These are phyloP conservation scores for Umbelopsis ramanniana DNA, from an alignment of 192 early-diverging fungal species.

Conservation along the genomic window DNA sequence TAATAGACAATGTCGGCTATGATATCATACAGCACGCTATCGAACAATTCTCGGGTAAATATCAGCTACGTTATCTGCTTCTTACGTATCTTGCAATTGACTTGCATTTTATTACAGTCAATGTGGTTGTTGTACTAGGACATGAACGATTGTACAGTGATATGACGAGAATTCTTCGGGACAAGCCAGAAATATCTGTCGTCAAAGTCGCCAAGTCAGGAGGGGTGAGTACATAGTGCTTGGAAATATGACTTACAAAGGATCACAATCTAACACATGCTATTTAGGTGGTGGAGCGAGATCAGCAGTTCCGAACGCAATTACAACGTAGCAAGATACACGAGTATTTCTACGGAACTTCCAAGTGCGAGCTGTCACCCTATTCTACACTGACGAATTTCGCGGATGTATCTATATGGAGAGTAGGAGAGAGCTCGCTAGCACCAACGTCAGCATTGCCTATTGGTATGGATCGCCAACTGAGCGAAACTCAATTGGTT, in stretches of 20 bases:
- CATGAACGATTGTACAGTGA: slow-evolving; percentile 94
- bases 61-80: neutral
- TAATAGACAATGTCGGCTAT: slow-evolving; percentile 76
- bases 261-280: neutral
- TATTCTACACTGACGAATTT: slow-evolving; percentile 84
- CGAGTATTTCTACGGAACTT: slow-evolving; percentile 95
- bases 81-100: slow-evolving; percentile 7
- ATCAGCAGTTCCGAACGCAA: slow-evolving; percentile 69
- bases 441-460: slow-evolving; percentile 93
- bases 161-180: slow-evolving; percentile 62
- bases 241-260: neutral
- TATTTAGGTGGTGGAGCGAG: slow-evolving; percentile 85
- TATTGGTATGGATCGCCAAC: slow-evolving; percentile 79
- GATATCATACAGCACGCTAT: slow-evolving; percentile 78
- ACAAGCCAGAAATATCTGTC: slow-evolving; percentile 58
- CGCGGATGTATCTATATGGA: slow-evolving; percentile 75
- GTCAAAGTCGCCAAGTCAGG: slow-evolving; percentile 93
- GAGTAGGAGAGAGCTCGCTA: slow-evolving; percentile 75
- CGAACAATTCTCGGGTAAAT: slow-evolving; percentile 64
- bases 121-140: slow-evolving; percentile 87
- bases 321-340: slow-evolving; percentile 75
- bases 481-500: slow-evolving; percentile 80
- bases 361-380: slow-evolving; percentile 75
- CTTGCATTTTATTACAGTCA: slow-evolving; percentile 50
- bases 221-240: slow-evolving; percentile 64